Evolutionary conservation across 495 filamentous ascomycete genomes (phyloP), one percentile per base, ranked within the genome.

Genomic region (Penicillium pancosmium): DNA sequence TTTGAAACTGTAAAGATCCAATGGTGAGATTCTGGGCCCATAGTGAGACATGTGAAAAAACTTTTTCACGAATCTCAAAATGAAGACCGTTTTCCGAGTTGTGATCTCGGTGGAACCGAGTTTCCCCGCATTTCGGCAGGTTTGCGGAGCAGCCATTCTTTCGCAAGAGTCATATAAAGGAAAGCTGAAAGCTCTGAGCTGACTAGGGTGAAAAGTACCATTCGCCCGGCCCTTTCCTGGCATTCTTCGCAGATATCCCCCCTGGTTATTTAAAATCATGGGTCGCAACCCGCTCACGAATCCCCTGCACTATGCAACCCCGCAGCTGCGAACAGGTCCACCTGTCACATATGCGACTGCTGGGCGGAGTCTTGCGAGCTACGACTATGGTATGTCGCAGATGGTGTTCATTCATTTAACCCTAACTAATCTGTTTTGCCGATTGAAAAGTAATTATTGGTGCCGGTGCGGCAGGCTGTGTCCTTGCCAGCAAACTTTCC

Each of bases 401-500:
- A 31, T 31, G 8, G 27, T 31, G 0, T 7, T 31, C 27, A 31
- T 4, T 7, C 27, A 31, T 31, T 31, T 31, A 31, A 31, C 27
- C 5, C 2, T 31, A 9, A 10, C 41, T 46, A 46, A 46, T n/a
- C 5, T 46, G 41, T n/a, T 3, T 21, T 10, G n/a, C 1, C 41
- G 12, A 19, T 46, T 46, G 41, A 46, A 48, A 33, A 69, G 66
- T 69, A 11, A 69, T 69, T 27, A 41, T 69, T 19, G 66, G 63
- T 15, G 60, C 78, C 41, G 81, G 80, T 4, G 79, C 80, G 41
- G 71, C 75, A 12, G 80, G 79, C 43, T 78, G 76, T 52, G 78
- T 80, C 19, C 56, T 83, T n/a, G 80, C 80, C 50, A 74, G 71
- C 43, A 76, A 78, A 34, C 72, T 83, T 13, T 77, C 78, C 38